Conservation (phyloP, 768 basidiomycete genomes). For the Rhizopogon salebrosus region DNA sequence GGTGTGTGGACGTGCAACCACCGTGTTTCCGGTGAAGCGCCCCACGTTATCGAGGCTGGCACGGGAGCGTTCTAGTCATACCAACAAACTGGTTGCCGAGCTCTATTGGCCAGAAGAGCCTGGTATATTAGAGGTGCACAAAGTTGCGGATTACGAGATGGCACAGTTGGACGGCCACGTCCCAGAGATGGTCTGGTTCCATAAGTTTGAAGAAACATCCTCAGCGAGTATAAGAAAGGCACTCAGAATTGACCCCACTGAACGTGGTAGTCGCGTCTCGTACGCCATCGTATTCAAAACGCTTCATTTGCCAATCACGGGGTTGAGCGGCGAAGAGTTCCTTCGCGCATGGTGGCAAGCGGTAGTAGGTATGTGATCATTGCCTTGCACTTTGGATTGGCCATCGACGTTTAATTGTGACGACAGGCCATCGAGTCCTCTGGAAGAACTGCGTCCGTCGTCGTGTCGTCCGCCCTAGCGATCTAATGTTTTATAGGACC, state of each 20-base stretch:
- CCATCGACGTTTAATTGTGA: not conserved
- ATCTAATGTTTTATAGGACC: slow-evolving; percentile 6
- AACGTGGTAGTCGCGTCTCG: slow-evolving; percentile 5
- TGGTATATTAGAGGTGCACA: not conserved
- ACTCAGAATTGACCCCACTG: no score
- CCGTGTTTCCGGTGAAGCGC: not conserved
- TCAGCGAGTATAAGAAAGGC: not conserved
- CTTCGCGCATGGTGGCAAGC: slow-evolving; percentile 3
- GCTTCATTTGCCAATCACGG: slow-evolving; percentile 1
- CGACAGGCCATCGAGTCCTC: slow-evolving; percentile 5
- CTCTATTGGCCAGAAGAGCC: slow-evolving; percentile 1
- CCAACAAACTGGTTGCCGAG: not conserved
- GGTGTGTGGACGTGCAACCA: not conserved
- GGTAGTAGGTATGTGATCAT: not conserved
- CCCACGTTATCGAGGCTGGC: not conserved
- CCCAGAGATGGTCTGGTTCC: not conserved
- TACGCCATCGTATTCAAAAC: not conserved
- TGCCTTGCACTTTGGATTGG: not conserved
- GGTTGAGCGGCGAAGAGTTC: not conserved
- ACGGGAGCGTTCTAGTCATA: not conserved
- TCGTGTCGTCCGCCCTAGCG: slow-evolving; percentile 5
- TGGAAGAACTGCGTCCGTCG: slow-evolving; percentile 1
- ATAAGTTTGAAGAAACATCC: no score
- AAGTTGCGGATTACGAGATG: not conserved
- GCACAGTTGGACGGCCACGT: not conserved